Base-by-base conservation (phyloP, 2,329 filamentous ascomycete genomes). In the Colletotrichum brevisporum region DNA sequence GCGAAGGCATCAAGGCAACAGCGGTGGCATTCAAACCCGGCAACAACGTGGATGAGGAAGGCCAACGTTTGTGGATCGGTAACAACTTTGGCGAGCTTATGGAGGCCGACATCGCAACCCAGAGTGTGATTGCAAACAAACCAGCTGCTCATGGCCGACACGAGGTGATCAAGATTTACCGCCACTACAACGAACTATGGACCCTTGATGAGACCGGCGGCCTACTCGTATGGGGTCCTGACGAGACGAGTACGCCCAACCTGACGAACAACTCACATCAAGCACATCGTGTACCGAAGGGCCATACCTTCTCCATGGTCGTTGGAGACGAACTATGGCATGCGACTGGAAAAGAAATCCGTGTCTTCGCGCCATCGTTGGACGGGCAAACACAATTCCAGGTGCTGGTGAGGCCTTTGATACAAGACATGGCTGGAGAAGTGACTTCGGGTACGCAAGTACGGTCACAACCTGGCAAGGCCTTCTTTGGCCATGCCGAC, bases 401-500 rank as follows among this genome's bases (percentile, higher is more conserved):
- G 75, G 88, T 96, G 1, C 84, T 94, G 18, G 86, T 91, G 65
- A 86, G 90, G 48, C 91, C 94, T 1, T 79, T 98, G 1, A 82
- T 86, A 15, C 89, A 93, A 59, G 88, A 92, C 16, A 90, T 90
- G 64, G 91, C 92, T 10, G 95, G 95, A 15, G 95, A 98, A 71
- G 90, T 99, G 15, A 97, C 94, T 1, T 94, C 94, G 0, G 95
- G 94, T 5, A 89, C 95, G 2, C 86, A 91, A 61, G 85, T 97
- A 39, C 91, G 89, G 58, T 90, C 91, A 26, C 89, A 95, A 53
- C 90, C 92, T 0, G 92, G 93, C 64, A 90, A 91, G 71, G 91
- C 97, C 1, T 97, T 94, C 78, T 92, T 99, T 73, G 96, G 96
- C 1, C 96, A 99, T 77, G 90, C 89, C 13, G 96, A 99, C 78